Evolutionary conservation across 2,329 filamentous ascomycete species (phyloP), one percentile per base, ranked within the genome.

Genomic region (Venturia oleaginea): DNA sequence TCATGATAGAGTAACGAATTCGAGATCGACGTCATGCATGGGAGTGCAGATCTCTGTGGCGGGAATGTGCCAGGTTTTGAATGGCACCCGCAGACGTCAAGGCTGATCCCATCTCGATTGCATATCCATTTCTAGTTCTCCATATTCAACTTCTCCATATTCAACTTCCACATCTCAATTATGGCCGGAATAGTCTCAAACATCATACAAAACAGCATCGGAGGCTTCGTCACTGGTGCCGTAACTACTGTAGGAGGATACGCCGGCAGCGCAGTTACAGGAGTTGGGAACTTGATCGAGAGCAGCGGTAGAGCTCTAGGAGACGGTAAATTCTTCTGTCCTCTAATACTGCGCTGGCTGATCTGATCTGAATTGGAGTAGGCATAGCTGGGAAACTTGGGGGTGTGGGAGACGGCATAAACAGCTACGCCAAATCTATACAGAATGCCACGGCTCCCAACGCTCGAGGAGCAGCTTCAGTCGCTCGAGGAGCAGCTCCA

Each of bases 271-370:
- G 73, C 73, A 1, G 65, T 76, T 66, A 73, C 74, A 59, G 74
- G 74, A 64, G 73, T 72, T 10, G 74, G 74, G 2, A 73, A 76
- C 64, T 55, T 72, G 68, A 72, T 76, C 64, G 74, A 76, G 65
- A 42, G n/a, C 55, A 42, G 22, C 8, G 65, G 65, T 11, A 43
- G 32, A 34, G 32, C 51, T 27, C 32, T 61, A 15, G 65, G 65
- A 17, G 19, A 65, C 7, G 63, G 65, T 66, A 62, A 30, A 19
- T 37, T 48, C 22, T 10, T 27, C 63, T 48, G 11, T 32, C 30
- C 37, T 19, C 1, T 22, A 4, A n/a, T 42, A 22, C 15, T 32
- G 8, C 17, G n/a, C 57, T 24, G 62, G 42, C 51, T 64, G 32
- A 64, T 13, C 54, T 61, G 38, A 46, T 42, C 17, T 51, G 27